A percentile compares a stretch with the other conserved stretches of the same genome.
Conservation (phyloP, 306 rosid genomes). For the Fragaria ananassa region DNA sequence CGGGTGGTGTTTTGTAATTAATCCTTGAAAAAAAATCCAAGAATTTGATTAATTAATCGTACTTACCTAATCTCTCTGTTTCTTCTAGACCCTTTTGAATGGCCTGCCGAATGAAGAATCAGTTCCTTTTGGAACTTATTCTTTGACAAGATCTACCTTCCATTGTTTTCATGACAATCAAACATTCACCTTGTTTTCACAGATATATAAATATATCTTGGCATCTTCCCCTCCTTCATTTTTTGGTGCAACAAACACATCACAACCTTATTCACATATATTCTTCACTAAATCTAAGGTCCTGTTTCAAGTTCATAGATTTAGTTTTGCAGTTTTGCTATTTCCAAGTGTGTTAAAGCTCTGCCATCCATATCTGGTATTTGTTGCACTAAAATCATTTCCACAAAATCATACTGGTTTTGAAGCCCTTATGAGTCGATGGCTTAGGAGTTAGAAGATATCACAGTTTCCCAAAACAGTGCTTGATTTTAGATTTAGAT, state of each 20-base stretch:
- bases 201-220: background rate
- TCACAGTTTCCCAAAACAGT: background rate
- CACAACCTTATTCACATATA: background rate
- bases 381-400: conserved; percentile 2
- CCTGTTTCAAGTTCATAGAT: background rate
- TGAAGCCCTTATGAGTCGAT: background rate
- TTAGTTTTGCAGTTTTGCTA: background rate
- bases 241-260: background rate
- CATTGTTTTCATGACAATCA: conserved; percentile 14
- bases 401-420: background rate
- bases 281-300: background rate
- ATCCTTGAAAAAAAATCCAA: background rate
- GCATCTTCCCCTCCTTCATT: background rate
- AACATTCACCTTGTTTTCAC: background rate
- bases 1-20: too few species aligned
- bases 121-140: conserved; percentile 15
- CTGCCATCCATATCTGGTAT: background rate
- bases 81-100: background rate
- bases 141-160: conserved; percentile 1
- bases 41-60: background rate
- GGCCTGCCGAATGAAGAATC: conserved; percentile 9
- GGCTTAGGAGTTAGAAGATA: background rate
- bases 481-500: background rate
- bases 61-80: background rate
- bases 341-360: background rate